These are phyloP conservation scores for Mycena alexandri DNA, from an alignment of 768 basidiomycete species.

Conservation along the genomic window DNA sequence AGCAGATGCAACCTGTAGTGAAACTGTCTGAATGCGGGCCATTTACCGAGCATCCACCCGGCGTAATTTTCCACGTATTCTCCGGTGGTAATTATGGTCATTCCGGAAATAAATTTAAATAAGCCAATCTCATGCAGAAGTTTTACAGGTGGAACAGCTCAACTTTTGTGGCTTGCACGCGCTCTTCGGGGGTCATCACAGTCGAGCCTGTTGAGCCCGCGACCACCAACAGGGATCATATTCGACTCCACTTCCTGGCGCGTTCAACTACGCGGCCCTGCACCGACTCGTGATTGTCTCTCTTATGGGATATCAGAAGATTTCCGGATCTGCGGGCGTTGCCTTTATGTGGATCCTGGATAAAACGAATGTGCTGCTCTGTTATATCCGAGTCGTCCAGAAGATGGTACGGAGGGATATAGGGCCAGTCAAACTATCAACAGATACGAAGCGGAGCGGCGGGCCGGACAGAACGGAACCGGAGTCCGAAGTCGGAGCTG, in stretches of 20 bases:
- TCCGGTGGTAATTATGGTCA: slow-evolving; percentile 1
- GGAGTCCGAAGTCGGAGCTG: too few species aligned
- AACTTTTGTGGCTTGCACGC: slow-evolving; percentile 18
- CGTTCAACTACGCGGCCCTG: background rate
- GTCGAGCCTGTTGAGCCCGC: background rate
- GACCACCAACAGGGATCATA: background rate
- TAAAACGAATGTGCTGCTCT: background rate
- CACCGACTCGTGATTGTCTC: background rate
- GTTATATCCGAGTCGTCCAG: too few species aligned
- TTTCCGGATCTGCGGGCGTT: background rate
- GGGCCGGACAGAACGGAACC: too few species aligned
- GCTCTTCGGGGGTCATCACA: background rate
- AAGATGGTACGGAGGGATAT: too few species aligned
- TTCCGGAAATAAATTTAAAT: background rate
- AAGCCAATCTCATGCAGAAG: background rate
- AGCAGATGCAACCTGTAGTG: background rate
- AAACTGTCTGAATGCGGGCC: background rate
- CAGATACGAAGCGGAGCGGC: too few species aligned
- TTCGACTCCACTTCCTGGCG: slow-evolving; percentile 15
- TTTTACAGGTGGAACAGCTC: background rate
- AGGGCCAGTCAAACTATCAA: too few species aligned
- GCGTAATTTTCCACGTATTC: slow-evolving; percentile 13
- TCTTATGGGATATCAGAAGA: background rate
- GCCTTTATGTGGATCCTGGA: background rate
- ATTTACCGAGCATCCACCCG: too few species aligned